A percentile compares a stretch with the other conserved stretches of the same genome.
Evolutionary conservation across 1,284 basidiomycete genomes (phyloP).

Genomic region (Anthracocystis panici-leucophaei): DNA sequence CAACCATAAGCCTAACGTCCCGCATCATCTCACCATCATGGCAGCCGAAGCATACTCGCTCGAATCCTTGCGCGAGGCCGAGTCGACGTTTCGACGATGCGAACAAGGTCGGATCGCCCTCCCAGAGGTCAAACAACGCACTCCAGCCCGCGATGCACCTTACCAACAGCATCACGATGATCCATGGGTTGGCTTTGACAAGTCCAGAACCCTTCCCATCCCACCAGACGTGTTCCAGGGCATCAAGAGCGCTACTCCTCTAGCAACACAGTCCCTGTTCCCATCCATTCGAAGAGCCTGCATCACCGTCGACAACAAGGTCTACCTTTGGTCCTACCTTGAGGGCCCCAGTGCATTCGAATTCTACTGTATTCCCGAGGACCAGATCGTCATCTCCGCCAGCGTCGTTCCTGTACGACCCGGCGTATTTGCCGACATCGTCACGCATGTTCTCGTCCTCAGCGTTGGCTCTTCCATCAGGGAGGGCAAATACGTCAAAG

Average conservation of each 20-base stretch:
- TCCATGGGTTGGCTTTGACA: conserved; percentile 59
- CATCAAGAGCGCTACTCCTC: conserved; percentile 58
- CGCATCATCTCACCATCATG: conserved; percentile 24
- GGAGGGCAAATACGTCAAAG: conserved; percentile 78
- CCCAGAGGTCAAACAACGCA: conserved; percentile 51
- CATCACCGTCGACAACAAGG: conserved; percentile 92
- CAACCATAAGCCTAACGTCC: neutral
- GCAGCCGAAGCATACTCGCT: conserved; percentile 36
- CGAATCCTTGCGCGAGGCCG: conserved; percentile 46
- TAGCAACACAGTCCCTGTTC: conserved; percentile 77
- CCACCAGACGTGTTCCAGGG: conserved; percentile 60
- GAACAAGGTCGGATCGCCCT: conserved; percentile 46
- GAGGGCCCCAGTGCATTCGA: conserved; percentile 90
- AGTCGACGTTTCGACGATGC: conserved; percentile 39
- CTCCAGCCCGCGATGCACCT: conserved; percentile 57
- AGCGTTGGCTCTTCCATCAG: conserved; percentile 74
- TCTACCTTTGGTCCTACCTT: conserved; percentile 96
- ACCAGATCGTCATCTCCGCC: conserved; percentile 80
- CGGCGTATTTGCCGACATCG: conserved; percentile 90
- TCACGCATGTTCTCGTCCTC: conserved; percentile 88
- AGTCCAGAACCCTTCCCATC: conserved; percentile 59
- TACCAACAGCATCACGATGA: conserved; percentile 61
- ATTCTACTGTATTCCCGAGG: conserved; percentile 90
- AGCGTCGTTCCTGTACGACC: conserved; percentile 67
- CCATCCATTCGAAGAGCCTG: conserved; percentile 94